Conservation (phyloP, 2,329 filamentous ascomycete genomes). For the Ophiocordyceps sinensis region DNA sequence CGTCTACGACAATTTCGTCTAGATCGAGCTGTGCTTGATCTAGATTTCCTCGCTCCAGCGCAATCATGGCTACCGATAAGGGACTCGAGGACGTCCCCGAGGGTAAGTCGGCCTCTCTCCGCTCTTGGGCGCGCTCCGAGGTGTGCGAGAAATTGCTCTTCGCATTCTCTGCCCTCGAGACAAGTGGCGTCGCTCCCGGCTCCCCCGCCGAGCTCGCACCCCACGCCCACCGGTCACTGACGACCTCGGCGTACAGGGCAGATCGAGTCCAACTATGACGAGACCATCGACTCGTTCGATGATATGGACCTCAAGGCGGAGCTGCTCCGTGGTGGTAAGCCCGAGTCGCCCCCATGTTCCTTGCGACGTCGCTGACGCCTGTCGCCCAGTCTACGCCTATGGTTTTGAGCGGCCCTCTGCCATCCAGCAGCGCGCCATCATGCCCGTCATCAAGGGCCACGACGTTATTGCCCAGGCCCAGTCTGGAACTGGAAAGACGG, state of each 20-base stretch:
- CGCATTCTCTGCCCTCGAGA: conserved; percentile 12
- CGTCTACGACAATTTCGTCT: conserved; percentile 31
- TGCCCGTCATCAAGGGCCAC: conserved; percentile 99
- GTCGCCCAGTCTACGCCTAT: conserved; percentile 71
- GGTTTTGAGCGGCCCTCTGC: conserved; percentile 99
- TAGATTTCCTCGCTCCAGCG: conserved; percentile 46
- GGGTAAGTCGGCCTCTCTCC: conserved; percentile 41
- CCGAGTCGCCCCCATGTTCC: conserved; percentile 2
- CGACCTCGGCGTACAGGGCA: conserved; percentile 47
- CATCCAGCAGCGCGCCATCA: conserved; percentile 99
- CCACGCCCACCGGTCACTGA: conserved; percentile 1
- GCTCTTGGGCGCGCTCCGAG: neutral
- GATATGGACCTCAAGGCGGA: conserved; percentile 94
- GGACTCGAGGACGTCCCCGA: conserved; percentile 97
- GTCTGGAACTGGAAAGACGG: conserved; percentile 99
- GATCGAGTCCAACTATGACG: conserved; percentile 99
- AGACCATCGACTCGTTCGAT: conserved; percentile 98
- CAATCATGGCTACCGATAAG: conserved; percentile 98
- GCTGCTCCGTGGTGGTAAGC: conserved; percentile 78
- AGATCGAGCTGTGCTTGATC: conserved; percentile 72
- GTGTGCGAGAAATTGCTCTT: neutral
- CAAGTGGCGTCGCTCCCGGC: neutral
- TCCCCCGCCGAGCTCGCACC: neutral
- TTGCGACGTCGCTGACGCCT: conserved; percentile 9
- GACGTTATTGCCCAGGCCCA: conserved; percentile 99